These are phyloP conservation scores for Aureobasidium sp. DNA, from an alignment of 2,329 filamentous ascomycete genomes.

Conservation along the genomic window DNA sequence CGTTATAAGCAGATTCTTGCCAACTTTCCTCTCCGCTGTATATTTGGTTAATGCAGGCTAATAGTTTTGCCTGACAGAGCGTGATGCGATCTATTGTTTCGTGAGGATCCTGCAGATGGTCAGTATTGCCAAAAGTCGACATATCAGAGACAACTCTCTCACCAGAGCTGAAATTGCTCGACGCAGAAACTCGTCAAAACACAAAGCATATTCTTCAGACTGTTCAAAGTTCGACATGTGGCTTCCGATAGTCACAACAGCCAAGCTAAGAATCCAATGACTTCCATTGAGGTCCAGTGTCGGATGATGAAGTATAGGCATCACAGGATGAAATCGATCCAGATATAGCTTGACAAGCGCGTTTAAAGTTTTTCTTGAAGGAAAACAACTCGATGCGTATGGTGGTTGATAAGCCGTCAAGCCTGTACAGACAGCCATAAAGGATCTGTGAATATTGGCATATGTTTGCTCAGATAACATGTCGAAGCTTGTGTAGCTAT, in stretches of 20 bases:
- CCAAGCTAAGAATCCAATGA: slow-evolving; percentile 23
- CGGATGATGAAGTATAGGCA: slow-evolving; percentile 27
- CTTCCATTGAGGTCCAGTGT: slow-evolving; percentile 18
- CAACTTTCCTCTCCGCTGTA: slow-evolving; percentile 19
- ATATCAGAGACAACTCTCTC: not conserved
- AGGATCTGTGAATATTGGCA: slow-evolving; percentile 18
- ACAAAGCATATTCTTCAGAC: slow-evolving; percentile 15
- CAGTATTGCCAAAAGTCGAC: not conserved
- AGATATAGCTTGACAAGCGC: slow-evolving; percentile 25
- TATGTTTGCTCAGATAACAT: slow-evolving; percentile 18
- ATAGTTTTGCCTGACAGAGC: slow-evolving; percentile 16
- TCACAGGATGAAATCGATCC: slow-evolving; percentile 24
- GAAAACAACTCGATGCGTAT: slow-evolving; percentile 22
- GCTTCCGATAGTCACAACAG: slow-evolving; percentile 26
- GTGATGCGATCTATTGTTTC: slow-evolving; percentile 15
- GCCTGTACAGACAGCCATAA: slow-evolving; percentile 13
- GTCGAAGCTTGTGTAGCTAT: slow-evolving; percentile 9
- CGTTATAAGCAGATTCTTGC: slow-evolving; percentile 15
- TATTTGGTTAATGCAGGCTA: slow-evolving; percentile 17
- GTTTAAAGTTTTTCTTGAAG: slow-evolving; percentile 21
- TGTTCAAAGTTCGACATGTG: slow-evolving; percentile 20
- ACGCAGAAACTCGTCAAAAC: slow-evolving; percentile 17
- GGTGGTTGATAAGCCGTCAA: slow-evolving; percentile 14
- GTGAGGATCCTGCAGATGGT: slow-evolving; percentile 2
- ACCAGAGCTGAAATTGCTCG: slow-evolving; percentile 13